Conservation (phyloP, 2,329 filamentous ascomycete genomes). For the Mycosphaerella arachidis region DNA sequence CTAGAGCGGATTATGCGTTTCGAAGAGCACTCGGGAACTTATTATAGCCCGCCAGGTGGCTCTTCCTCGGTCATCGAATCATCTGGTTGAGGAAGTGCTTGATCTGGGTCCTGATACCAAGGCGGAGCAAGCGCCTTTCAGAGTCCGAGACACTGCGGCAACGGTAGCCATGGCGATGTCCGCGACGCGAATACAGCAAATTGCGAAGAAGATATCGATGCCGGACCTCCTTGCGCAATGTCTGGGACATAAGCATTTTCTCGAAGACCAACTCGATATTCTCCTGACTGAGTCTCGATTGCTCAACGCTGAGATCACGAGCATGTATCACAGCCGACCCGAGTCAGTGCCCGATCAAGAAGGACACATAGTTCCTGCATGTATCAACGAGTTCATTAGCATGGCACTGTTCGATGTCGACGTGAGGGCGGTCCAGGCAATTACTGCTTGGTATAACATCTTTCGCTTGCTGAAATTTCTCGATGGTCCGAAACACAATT, state of each 20-base stretch:
- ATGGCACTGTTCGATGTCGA: slow-evolving; percentile 14
- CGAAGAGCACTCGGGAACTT: neutral
- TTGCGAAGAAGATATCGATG: slow-evolving; percentile 8
- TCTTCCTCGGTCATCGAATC: slow-evolving; percentile 4
- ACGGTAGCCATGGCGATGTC: slow-evolving; percentile 5
- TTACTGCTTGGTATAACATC: slow-evolving; percentile 16
- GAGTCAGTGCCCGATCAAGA: slow-evolving; percentile 12
- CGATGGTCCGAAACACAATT: slow-evolving; percentile 6
- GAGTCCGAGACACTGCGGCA: neutral
- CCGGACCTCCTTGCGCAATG: slow-evolving; percentile 8
- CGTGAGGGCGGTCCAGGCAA: slow-evolving; percentile 10
- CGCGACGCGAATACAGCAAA: slow-evolving; percentile 7
- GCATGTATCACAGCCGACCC: slow-evolving; percentile 3
- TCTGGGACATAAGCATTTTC: slow-evolving; percentile 7
- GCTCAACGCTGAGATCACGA: slow-evolving; percentile 13
- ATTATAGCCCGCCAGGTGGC: neutral
- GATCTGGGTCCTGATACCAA: slow-evolving; percentile 5
- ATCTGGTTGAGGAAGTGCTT: slow-evolving; percentile 15
- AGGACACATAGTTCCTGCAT: slow-evolving; percentile 9
- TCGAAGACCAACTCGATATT: slow-evolving; percentile 10
- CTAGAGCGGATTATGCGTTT: neutral
- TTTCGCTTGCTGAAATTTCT: slow-evolving; percentile 5
- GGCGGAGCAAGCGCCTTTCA: neutral
- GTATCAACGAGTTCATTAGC: slow-evolving; percentile 10
- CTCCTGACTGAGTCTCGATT: slow-evolving; percentile 12